Percentiles rank a stretch among this genome's conserved stretches.
phyloP scores from a whole-genome alignment of 2,329 filamentous ascomycete genomes.

The Cladosporium cucumerinum region DNA sequence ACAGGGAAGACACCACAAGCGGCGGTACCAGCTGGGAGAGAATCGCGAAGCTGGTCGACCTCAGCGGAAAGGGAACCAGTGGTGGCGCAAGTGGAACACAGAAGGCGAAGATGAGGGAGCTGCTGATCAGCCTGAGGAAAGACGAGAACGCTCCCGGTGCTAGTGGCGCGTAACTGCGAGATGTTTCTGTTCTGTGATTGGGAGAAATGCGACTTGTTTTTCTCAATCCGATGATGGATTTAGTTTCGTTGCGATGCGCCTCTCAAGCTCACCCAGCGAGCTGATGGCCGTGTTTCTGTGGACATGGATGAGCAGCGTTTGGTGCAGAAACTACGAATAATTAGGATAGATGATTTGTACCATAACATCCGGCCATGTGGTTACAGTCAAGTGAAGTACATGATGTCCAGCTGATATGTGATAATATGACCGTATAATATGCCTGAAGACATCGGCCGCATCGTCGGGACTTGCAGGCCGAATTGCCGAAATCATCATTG shows the following conservation, averaged over 20 bases:
- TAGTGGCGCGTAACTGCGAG: constrained; percentile 40
- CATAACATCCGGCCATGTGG: background rate
- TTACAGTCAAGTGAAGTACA: background rate
- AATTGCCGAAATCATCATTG: background rate
- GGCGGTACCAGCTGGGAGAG: constrained; percentile 98
- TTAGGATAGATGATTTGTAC: constrained; percentile 13
- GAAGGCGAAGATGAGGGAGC: constrained; percentile 93
- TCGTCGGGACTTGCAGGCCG: background rate
- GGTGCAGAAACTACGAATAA: background rate
- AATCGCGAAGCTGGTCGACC: constrained; percentile 94
- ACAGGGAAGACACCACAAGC: constrained; percentile 85
- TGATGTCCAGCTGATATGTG: background rate
- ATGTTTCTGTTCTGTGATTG: background rate
- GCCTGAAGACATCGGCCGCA: background rate
- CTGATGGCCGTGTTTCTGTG: background rate
- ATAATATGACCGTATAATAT: background rate
- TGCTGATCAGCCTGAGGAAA: constrained; percentile 83
- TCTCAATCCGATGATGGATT: background rate
- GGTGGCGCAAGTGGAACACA: constrained; percentile 86
- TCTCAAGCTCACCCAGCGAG: constrained; percentile 11
- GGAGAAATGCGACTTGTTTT: background rate
- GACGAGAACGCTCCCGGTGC: constrained; percentile 78
- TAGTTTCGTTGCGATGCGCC: background rate
- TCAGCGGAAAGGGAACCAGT: constrained; percentile 86
- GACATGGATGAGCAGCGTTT: background rate